Evolutionary conservation across 1,284 basidiomycete species (phyloP), one percentile per base, ranked within the genome.

Genomic region (Hypsizygus ulmarius): DNA sequence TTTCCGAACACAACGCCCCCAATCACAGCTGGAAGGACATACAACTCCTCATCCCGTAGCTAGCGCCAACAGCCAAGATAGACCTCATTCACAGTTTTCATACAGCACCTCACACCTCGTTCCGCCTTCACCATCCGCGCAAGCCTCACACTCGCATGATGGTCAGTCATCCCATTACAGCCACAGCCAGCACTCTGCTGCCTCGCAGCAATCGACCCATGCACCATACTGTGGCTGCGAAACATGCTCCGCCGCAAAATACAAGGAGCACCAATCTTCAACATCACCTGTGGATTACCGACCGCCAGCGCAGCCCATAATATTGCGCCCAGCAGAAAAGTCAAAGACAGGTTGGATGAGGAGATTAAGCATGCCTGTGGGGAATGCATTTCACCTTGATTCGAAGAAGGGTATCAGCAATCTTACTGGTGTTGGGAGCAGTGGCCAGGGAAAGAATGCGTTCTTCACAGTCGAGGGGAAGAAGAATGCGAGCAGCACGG

Each of bases 341-440:
- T 74, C 79, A 7, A 84, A 78, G 55, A 59, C 64, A 8, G 77
- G 83, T 0, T 90, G 87, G 87, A 86, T 89, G 53, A 69, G 84
- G 32, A 70, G 87, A 46, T 62, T 90, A 49, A 90, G 87, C 57
- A 87, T 89, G 84, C 86, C 87, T 1, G 75, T 81, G 19, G 67
- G 72, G 15, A 74, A 73, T 45, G 74, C 79, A 15, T 81, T 85
- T 57, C 74, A 71, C 5, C 61, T 73, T 21, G 73, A 77, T 48
- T 67, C 64, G 4, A 76, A 71, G 59, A 74, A 72, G 59, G 58
- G 59, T 15, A 49, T 50, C 5, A 56, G 60, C 18, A 62, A 60
- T 43, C 51, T 58, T 8, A 55, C 56, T 1, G 57, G 52, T 9
- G 49, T 36, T 12, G 47, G 43, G 2, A 32, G 52, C 28, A 48